A percentile compares a stretch with the other conserved stretches of the same genome.
Conservation (phyloP, 306 rosid species). For the Spatholobus suberectus region DNA sequence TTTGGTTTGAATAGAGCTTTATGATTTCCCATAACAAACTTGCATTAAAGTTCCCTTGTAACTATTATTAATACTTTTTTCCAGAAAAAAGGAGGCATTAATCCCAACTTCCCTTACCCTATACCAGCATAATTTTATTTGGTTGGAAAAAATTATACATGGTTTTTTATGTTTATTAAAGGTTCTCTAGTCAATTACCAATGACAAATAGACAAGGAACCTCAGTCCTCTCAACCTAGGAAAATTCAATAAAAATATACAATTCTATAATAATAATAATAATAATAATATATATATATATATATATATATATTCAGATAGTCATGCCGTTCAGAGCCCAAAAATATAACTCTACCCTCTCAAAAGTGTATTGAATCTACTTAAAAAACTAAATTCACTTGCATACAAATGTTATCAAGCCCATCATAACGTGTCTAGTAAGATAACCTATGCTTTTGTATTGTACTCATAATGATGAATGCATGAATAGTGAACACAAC, state of each 20-base stretch:
- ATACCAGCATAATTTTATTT: slow-evolving; percentile 24
- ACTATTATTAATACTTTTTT: slow-evolving; percentile 18
- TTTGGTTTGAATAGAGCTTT: slow-evolving; percentile 28
- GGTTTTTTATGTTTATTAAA: neutral
- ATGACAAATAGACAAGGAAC: neutral
- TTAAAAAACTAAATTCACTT: slow-evolving; percentile 9
- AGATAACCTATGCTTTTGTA: neutral
- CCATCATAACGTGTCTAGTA: slow-evolving; percentile 4
- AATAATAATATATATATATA: neutral
- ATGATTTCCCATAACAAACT: slow-evolving; percentile 29
- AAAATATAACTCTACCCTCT: slow-evolving; percentile 24
- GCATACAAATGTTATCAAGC: slow-evolving; percentile 18
- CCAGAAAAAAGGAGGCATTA: neutral
- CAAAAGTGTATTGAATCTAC: slow-evolving; percentile 25
- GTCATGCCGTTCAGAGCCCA: neutral
- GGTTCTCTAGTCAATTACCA: neutral
- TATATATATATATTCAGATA: slow-evolving; percentile 23
- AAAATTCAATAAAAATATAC: neutral
- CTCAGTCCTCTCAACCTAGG: slow-evolving; percentile 20
- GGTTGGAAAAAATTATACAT: slow-evolving; percentile 3
- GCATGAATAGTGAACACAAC: slow-evolving; percentile 24
- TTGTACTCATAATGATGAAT: slow-evolving; percentile 15
- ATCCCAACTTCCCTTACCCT: neutral
- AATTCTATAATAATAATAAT: too few species aligned
- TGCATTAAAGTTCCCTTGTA: neutral